Base-by-base conservation (phyloP, 1,284 basidiomycete genomes). In the Microbotryum saponariae region DNA sequence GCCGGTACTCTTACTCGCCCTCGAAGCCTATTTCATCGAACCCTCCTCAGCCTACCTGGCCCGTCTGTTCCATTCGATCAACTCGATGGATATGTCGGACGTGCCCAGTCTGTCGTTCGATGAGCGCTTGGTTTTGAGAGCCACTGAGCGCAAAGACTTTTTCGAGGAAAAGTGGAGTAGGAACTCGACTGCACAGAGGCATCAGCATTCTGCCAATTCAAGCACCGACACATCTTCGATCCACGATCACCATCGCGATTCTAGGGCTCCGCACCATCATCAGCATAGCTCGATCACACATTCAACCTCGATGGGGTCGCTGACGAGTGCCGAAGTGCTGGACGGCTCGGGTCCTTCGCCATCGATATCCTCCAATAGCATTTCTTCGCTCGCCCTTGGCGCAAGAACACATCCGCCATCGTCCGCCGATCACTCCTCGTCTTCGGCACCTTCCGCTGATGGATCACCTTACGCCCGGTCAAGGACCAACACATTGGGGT, bases 11-110 rank as follows among this genome's bases (percentile, higher is more conserved):
- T 79, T 97, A 0, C 86, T 97, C 71, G 94, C 94, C 1, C 81
- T 99, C 42, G 92, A 97, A 74, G 91, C 97, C 76, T 98, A 97
- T 78, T 92, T 96, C 75, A 79, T 82, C 46, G 82, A 86, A 62
- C 91, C 92, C 0, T 89, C 89, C 0, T 85, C 91, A 73, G 88
- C 91, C 68, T 89, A 89, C 71, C 83, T 97, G 16, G 84, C 86
- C 4, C 83, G 88, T 4, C 81, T 98, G 5, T 97, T 91, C 74
- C 90, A 96, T 70, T 85, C 92, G 4, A 85, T 97, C 69, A 98
- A 98, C 73, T 83, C 85, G 7, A 89, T 98, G 81, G 85, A 96
- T 71, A 80, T 91, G n/a, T 82, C 84, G 16, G 81, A 80, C 6
- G 85, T 90, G 54, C 94, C 94, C 3, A 74, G 77, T 6, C 79